Base-by-base conservation (phyloP, 1,284 basidiomycete species). In the Coriolopsis trogii region DNA sequence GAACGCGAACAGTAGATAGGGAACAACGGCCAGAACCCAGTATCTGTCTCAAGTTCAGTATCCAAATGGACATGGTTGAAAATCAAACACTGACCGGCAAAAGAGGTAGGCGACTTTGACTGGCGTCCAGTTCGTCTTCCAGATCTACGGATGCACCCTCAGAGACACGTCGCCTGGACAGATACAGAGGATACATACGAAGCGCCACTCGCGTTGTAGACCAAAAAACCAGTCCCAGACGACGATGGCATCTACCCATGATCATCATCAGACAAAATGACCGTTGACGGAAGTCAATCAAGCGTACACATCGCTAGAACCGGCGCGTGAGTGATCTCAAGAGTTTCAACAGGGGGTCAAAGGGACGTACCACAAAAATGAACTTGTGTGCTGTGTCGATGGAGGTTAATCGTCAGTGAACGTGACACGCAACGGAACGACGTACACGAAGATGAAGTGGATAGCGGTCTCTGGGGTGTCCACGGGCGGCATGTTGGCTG, bases 311-410 rank as follows among this genome's bases (percentile, higher is more conserved):
- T 89, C 62, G 87, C 88, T 90, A 62, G 42, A 61, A 16, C n/a
- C n/a, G n/a, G n/a, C n/a, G n/a, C n/a, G n/a, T n/a, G n/a, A n/a
- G n/a, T n/a, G n/a, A n/a, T n/a, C n/a, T n/a, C n/a, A n/a, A n/a
- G n/a, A n/a, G n/a, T n/a, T n/a, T n/a, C n/a, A n/a, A n/a, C n/a
- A n/a, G n/a, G n/a, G n/a, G n/a, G n/a, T n/a, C n/a, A n/a, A n/a
- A n/a, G n/a, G n/a, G n/a, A n/a, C n/a, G n/a, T n/a, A 89, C 88
- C 84, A 73, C 87, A 89, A 70, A 90, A 90, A 74, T 88, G 88
- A 65, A 89, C 77, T 71, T 90, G 87, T 64, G 88, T 87, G 64
- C 79, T 81, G 42, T 42, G 33, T 24, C 33, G 28, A 10, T 12
- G 41, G 16, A 13, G 28, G 28, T 51, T 41, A 56, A 58, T 61